phyloP scores from a whole-genome alignment of 2,329 filamentous ascomycete genomes.

The Lachnellula arida region DNA sequence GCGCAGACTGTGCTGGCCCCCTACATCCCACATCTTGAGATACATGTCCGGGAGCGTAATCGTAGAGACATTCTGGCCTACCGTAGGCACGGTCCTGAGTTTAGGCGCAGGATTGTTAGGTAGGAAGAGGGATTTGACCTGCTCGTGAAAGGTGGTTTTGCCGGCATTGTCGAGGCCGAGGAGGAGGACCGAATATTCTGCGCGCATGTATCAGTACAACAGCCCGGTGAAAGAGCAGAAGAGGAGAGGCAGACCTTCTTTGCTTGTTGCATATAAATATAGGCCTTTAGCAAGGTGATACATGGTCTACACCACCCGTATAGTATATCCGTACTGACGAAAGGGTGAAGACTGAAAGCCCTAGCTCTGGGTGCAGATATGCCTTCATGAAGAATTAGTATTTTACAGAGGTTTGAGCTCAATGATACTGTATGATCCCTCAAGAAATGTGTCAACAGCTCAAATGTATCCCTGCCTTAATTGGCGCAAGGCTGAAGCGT shows the following conservation, averaged over 20 bases:
- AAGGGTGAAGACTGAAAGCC: conserved; percentile 2
- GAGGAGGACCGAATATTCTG: conserved; percentile 95
- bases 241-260: conserved; percentile 64
- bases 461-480: background rate
- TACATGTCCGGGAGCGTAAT: conserved; percentile 92
- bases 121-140: conserved; percentile 85
- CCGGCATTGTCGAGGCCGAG: conserved; percentile 97
- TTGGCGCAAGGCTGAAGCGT: conserved; percentile 6
- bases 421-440: background rate
- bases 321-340: background rate
- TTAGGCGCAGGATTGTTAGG: conserved; percentile 57
- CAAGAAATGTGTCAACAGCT: background rate
- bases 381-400: conserved; percentile 1
- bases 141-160: conserved; percentile 96
- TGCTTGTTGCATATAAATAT: conserved; percentile 92
- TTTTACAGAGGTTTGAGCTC: background rate
- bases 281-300: conserved; percentile 95
- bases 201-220: conserved; percentile 3
- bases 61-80: conserved; percentile 93
- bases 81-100: conserved; percentile 87
- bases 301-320: conserved; percentile 47
- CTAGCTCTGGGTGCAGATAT: background rate
- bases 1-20: conserved; percentile 83
- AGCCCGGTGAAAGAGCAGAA: background rate
- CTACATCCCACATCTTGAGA: conserved; percentile 97